These are phyloP conservation scores for Agrocybe chaxingu DNA, from an alignment of 768 basidiomycete genomes.

Conservation along the genomic window DNA sequence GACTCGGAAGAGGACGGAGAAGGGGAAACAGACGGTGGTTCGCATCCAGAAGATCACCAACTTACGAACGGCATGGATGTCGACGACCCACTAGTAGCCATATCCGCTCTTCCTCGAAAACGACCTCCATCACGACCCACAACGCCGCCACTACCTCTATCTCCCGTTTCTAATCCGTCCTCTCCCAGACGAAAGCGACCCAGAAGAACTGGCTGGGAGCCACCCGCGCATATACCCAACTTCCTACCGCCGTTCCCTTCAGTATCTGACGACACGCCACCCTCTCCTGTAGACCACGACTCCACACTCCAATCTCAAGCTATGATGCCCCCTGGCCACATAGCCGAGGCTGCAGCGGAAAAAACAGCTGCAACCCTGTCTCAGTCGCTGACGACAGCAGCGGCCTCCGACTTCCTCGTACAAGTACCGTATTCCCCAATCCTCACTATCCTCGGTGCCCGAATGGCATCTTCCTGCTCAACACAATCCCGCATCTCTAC, in stretches of 20 bases:
- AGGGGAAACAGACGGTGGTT: constrained; percentile 12
- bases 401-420: constrained; percentile 66
- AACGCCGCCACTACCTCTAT: constrained; percentile 47
- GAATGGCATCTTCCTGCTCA: constrained; percentile 66
- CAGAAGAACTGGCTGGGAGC: constrained; percentile 54
- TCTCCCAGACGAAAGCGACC: constrained; percentile 58
- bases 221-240: constrained; percentile 61
- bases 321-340: constrained; percentile 26
- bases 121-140: constrained; percentile 23
- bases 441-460: constrained; percentile 59
- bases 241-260: constrained; percentile 69
- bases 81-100: constrained; percentile 18
- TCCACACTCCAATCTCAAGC: constrained; percentile 34
- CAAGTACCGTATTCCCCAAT: constrained; percentile 74
- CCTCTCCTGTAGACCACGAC: constrained; percentile 22
- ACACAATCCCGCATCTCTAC: constrained; percentile 19
- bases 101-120: constrained; percentile 21
- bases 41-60: background rate
- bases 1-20: constrained; percentile 25
- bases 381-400: constrained; percentile 42
- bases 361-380: constrained; percentile 38
- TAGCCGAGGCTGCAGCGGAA: constrained; percentile 31
- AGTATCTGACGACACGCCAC: constrained; percentile 24
- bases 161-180: constrained; percentile 55
- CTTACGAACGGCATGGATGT: constrained; percentile 23